phyloP scores from a whole-genome alignment of 768 basidiomycete species.

The Panellus pusillus region DNA sequence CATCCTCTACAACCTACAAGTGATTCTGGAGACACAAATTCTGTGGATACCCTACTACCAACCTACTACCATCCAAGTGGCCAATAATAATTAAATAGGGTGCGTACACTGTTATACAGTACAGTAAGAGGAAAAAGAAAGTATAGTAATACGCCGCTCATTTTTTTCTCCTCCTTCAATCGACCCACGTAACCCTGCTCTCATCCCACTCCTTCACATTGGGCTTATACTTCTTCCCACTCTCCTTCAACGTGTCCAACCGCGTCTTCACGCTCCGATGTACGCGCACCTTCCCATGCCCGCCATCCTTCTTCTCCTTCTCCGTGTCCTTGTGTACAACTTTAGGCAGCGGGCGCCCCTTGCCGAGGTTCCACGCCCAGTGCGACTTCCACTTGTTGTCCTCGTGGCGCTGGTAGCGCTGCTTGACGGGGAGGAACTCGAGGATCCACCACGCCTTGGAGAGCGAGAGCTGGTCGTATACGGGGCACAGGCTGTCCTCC shows the following conservation, averaged over 20 bases:
- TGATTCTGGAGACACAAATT: too few species aligned
- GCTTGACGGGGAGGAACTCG: conserved; percentile 45
- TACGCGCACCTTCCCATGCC: conserved; percentile 30
- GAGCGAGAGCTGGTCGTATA: too few species aligned
- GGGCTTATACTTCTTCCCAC: conserved; percentile 38
- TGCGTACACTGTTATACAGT: too few species aligned
- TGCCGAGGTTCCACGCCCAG: conserved; percentile 35
- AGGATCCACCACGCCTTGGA: conserved; percentile 65
- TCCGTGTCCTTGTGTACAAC: too few species aligned
- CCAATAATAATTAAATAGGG: too few species aligned
- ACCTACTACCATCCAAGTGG: too few species aligned
- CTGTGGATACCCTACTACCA: too few species aligned
- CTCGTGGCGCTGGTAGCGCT: conserved; percentile 36
- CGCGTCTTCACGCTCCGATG: conserved; percentile 53
- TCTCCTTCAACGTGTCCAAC: conserved; percentile 60
- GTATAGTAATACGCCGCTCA: too few species aligned
- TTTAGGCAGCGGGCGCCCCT: conserved; percentile 37
- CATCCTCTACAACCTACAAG: too few species aligned
- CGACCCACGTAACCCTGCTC: conserved; percentile 35
- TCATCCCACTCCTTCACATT: conserved; percentile 37
- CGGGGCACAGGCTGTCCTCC: conserved; percentile 44
- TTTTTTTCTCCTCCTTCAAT: too few species aligned
- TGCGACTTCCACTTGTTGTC: conserved; percentile 30
- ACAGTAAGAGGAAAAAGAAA: too few species aligned
- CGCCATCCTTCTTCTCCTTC: conserved; percentile 35